Evolutionary conservation across 2,329 filamentous ascomycete genomes (phyloP).

Genomic region (Cladosporium sp.): DNA sequence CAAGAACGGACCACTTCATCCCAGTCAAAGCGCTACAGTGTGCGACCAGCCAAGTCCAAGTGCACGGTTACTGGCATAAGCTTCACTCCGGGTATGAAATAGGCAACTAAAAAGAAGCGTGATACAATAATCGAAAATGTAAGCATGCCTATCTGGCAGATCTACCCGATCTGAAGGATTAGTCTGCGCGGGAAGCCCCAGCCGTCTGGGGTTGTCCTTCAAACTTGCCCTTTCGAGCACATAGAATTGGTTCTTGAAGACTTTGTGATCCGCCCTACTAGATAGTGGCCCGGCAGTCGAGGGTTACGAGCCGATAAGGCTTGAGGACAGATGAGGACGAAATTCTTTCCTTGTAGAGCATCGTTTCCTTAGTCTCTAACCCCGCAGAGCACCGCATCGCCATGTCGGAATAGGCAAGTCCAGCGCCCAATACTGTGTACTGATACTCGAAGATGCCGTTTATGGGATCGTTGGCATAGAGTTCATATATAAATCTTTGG

Average conservation of each 20-base stretch:
- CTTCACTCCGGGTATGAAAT: neutral
- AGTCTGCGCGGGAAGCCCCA: neutral
- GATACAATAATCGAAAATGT: neutral
- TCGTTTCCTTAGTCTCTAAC: neutral
- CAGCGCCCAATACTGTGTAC: conserved; percentile 1
- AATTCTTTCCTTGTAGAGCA: conserved; percentile 6
- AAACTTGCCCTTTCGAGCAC: conserved; percentile 7
- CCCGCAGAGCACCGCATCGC: conserved; percentile 1
- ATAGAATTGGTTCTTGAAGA: neutral
- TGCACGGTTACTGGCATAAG: neutral
- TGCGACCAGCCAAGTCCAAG: neutral
- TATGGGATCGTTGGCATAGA: neutral
- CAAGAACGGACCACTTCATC: neutral
- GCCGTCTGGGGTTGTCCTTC: neutral
- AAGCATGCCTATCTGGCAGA: neutral
- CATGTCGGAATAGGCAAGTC: conserved; percentile 7
- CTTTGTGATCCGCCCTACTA: neutral
- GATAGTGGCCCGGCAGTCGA: conserved; percentile 9
- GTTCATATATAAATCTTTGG: neutral
- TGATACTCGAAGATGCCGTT: neutral
- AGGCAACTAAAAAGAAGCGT: neutral
- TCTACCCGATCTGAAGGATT: neutral
- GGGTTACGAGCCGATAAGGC: conserved; percentile 2
- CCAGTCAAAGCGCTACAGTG: neutral
- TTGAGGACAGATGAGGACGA: neutral